Percentiles rank a stretch among this genome's conserved stretches.
These are phyloP conservation scores for Pezicula carpinea DNA, from an alignment of 2,329 filamentous ascomycete genomes.

Conservation along the genomic window DNA sequence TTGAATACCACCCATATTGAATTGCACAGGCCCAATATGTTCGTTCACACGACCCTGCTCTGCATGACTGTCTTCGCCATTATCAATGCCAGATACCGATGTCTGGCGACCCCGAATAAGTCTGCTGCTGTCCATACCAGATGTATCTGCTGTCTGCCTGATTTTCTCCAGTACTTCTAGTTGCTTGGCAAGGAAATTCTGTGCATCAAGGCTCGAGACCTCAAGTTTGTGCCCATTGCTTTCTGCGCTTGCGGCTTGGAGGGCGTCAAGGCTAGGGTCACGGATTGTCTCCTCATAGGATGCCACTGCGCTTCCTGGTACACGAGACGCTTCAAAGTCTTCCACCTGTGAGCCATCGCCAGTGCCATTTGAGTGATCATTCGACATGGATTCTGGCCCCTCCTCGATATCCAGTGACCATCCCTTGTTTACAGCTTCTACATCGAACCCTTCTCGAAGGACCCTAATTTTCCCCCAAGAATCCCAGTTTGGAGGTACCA, in stretches of 20 bases:
- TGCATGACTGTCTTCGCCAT: conserved; percentile 14
- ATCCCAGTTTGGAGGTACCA: conserved; percentile 96
- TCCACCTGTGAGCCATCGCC: conserved; percentile 7
- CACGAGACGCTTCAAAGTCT: conserved; percentile 16
- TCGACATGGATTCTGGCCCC: conserved; percentile 33
- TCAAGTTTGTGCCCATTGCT: conserved; percentile 35
- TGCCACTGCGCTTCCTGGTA: conserved; percentile 56
- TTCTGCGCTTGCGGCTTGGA: conserved; percentile 49
- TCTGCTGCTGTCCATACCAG: conserved; percentile 24
- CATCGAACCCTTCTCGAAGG: conserved; percentile 84
- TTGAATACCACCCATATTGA: conserved; percentile 97
- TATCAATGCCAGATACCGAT: conserved; percentile 13
- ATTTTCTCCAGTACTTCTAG: conserved; percentile 66
- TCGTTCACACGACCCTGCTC: conserved; percentile 40
- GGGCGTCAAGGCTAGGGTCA: conserved; percentile 63
- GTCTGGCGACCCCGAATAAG: conserved; percentile 17
- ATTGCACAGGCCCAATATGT: conserved; percentile 91
- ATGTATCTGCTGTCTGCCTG: conserved; percentile 50
- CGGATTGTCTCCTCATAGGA: conserved; percentile 77
- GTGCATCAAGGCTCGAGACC: conserved; percentile 66
- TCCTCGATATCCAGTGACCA: conserved; percentile 83
- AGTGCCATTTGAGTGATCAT: conserved; percentile 21
- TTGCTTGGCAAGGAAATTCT: conserved; percentile 73
- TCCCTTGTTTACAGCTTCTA: conserved; percentile 76
- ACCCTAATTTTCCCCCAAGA: conserved; percentile 97